Evolutionary conservation across 345 rosid genomes (phyloP).

Genomic region (Sisymbrium altissimum): DNA sequence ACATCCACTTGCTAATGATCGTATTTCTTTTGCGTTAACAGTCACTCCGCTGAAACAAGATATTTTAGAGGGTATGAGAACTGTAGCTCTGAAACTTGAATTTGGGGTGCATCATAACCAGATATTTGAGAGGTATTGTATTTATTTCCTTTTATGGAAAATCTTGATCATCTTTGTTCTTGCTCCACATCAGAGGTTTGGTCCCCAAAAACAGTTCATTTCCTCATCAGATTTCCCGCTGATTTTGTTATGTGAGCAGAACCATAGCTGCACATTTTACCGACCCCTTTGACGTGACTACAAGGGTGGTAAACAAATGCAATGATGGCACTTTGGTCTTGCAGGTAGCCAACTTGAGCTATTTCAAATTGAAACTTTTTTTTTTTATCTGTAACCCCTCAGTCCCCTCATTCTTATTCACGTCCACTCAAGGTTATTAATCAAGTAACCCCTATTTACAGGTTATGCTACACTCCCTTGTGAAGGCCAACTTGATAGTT

Average conservation of each 20-base stretch:
- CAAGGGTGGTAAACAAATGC: slow-evolving; percentile 76
- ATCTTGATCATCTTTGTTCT: slow-evolving; percentile 4
- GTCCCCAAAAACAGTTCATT: not conserved
- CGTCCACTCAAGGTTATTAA: not conserved
- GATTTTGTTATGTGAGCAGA: slow-evolving; percentile 43
- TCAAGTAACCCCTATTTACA: slow-evolving; percentile 29
- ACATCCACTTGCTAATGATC: slow-evolving; percentile 17
- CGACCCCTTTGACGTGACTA: slow-evolving; percentile 86
- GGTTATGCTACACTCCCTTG: slow-evolving; percentile 89
- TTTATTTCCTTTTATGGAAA: slow-evolving; percentile 11
- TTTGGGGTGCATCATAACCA: slow-evolving; percentile 91
- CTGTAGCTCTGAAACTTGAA: slow-evolving; percentile 90
- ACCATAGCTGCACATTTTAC: slow-evolving; percentile 96
- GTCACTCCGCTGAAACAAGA: slow-evolving; percentile 65
- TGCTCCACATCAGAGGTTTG: not conserved
- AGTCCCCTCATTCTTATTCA: not conserved
- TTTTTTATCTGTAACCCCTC: slow-evolving; percentile 2
- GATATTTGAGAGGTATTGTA: slow-evolving; percentile 72
- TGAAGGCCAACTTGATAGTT: slow-evolving; percentile 78
- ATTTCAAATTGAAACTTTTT: not conserved
- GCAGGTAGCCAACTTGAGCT: slow-evolving; percentile 56
- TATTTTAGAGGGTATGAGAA: slow-evolving; percentile 93
- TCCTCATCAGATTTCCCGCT: slow-evolving; percentile 10
- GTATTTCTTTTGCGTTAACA: slow-evolving; percentile 38
- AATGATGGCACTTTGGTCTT: slow-evolving; percentile 73